Conservation (phyloP, 805 yeast genomes). For the Pichia occidentalis region DNA sequence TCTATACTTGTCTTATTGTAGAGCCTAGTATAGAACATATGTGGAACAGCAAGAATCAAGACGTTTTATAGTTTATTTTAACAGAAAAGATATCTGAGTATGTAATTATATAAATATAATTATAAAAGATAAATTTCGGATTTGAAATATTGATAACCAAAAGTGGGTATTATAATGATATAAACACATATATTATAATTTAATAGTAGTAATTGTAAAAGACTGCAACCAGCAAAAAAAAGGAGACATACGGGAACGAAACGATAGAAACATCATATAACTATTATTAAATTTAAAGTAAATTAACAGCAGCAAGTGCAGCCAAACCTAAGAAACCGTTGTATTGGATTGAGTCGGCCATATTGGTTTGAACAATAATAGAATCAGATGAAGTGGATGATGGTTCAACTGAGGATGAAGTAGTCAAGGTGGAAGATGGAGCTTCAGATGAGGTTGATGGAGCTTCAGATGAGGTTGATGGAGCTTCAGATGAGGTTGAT, state of each 20-base stretch:
- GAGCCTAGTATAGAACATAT: too few species aligned
- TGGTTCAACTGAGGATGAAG: conserved; percentile 2
- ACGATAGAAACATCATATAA: not conserved
- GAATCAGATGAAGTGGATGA: conserved; percentile 16
- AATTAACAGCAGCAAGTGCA: conserved; percentile 18
- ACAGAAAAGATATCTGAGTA: too few species aligned
- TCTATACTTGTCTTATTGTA: too few species aligned
- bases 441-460: conserved; percentile 16
- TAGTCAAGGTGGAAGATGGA: conserved; percentile 4
- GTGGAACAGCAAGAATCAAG: too few species aligned
- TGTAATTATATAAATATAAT: too few species aligned
- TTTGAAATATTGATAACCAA: too few species aligned
- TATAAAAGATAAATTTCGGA: too few species aligned
- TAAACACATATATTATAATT: too few species aligned
- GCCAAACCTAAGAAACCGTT: conserved; percentile 26
- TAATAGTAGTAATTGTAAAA: too few species aligned
- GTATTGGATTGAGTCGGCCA: conserved; percentile 24
- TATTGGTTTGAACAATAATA: conserved; percentile 19
- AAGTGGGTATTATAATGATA: too few species aligned
- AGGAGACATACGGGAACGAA: conserved; percentile 2
- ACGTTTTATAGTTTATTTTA: too few species aligned
- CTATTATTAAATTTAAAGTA: conserved; percentile 12
- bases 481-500: conserved; percentile 18
- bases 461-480: conserved; percentile 16
- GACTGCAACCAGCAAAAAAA: not conserved